Percentiles rank a stretch among this genome's conserved stretches.
Conservation (phyloP, 495 filamentous ascomycete species). For the Extremus antarcticus region DNA sequence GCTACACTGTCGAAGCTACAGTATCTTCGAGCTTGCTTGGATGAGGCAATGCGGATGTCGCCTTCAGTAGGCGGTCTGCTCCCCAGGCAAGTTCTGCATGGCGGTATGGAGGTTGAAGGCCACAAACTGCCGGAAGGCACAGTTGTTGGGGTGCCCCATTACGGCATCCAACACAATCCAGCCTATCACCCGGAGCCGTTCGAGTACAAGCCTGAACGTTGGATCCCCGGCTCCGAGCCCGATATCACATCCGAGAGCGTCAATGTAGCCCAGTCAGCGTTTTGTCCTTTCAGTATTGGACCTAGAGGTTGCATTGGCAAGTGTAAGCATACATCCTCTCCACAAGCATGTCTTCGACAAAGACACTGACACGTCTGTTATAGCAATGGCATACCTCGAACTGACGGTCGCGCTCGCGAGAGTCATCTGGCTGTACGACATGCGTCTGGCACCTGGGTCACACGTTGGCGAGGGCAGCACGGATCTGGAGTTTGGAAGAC, state of each 20-base stretch:
- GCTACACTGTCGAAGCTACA: slow-evolving; percentile 37
- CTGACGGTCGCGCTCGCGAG: background rate
- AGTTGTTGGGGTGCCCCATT: slow-evolving; percentile 23
- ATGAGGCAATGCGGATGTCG: slow-evolving; percentile 57
- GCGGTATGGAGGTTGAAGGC: slow-evolving; percentile 45
- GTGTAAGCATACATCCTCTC: too few relatives aligned
- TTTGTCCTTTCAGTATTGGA: slow-evolving; percentile 48
- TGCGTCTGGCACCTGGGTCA: background rate
- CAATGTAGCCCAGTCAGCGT: slow-evolving; percentile 34
- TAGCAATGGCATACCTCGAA: slow-evolving; percentile 4
- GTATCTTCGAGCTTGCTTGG: slow-evolving; percentile 50
- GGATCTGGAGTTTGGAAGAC: background rate
- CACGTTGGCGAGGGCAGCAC: background rate
- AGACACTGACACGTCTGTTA: slow-evolving; percentile 13
- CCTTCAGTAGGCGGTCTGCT: slow-evolving; percentile 52
- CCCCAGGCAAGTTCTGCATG: slow-evolving; percentile 49
- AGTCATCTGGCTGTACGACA: background rate
- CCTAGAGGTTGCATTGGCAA: slow-evolving; percentile 48
- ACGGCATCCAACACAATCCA: slow-evolving; percentile 26
- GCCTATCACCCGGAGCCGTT: slow-evolving; percentile 18
- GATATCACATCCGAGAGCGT: background rate
- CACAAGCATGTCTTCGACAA: too few relatives aligned
- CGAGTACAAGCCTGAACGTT: slow-evolving; percentile 23
- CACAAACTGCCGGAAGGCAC: slow-evolving; percentile 25
- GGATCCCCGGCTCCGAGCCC: slow-evolving; percentile 5